Conservation (phyloP, 2,329 filamentous ascomycete species). For the Byssochlamys sp. region DNA sequence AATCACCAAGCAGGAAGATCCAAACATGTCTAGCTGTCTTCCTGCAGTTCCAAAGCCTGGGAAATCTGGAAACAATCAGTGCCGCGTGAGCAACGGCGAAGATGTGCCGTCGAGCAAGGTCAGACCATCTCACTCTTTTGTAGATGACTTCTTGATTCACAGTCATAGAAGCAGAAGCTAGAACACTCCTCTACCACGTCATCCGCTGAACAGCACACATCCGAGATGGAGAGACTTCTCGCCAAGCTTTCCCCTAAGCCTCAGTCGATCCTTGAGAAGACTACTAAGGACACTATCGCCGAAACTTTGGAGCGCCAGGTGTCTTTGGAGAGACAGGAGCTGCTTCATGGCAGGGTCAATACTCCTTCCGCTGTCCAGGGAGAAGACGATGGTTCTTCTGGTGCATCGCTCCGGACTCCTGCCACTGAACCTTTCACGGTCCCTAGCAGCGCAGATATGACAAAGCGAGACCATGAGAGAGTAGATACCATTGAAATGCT, state of each 20-base stretch:
- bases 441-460: constrained; percentile 5
- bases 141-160: constrained; percentile 20
- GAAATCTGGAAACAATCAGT: constrained; percentile 26
- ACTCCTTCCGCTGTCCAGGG: constrained; percentile 7
- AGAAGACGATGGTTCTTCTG: constrained; percentile 14
- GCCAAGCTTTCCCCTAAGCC: constrained; percentile 33
- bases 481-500: constrained; percentile 41
- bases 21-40: constrained; percentile 14
- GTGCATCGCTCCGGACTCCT: constrained; percentile 11
- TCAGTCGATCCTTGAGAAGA: constrained; percentile 9
- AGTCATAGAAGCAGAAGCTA: constrained; percentile 39
- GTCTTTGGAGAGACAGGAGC: constrained; percentile 50
- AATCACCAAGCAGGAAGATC: constrained; percentile 17
- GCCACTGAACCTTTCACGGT: constrained; percentile 7
- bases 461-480: constrained; percentile 10
- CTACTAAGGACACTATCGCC: constrained; percentile 44
- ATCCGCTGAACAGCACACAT: constrained; percentile 18
- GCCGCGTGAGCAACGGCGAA: constrained; percentile 12
- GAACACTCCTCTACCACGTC: constrained; percentile 25
- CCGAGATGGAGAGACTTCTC: constrained; percentile 56
- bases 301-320: constrained; percentile 64
- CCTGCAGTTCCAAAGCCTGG: constrained; percentile 24
- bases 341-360: constrained; percentile 30
- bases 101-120: constrained; percentile 30
- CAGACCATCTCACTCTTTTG: constrained; percentile 8